phyloP scores from a whole-genome alignment of 2,329 filamentous ascomycete genomes.

The Graphilbum fragrans region DNA sequence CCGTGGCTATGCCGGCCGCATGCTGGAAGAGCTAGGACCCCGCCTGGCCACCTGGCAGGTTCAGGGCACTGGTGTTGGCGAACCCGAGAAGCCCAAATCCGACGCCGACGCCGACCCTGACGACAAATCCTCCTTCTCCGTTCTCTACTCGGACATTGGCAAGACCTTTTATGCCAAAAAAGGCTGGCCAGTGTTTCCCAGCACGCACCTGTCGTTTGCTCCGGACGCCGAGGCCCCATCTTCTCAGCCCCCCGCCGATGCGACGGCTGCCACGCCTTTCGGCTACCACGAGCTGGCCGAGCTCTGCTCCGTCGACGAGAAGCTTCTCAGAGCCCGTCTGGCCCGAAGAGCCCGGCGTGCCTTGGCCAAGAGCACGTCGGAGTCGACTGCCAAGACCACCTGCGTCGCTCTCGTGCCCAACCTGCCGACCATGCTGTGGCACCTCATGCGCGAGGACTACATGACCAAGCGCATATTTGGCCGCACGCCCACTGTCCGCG shows the following conservation, averaged over 20 bases:
- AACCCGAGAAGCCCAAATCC: conserved; percentile 13
- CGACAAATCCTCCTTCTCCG: conserved; percentile 45
- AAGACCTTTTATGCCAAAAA: conserved; percentile 66
- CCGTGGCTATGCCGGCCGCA: conserved; percentile 63
- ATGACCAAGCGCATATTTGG: conserved; percentile 53
- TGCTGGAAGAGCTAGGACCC: conserved; percentile 54
- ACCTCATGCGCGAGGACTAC: conserved; percentile 71
- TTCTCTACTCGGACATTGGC: conserved; percentile 80
- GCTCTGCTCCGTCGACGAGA: conserved; percentile 53
- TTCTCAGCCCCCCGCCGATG: conserved; percentile 12
- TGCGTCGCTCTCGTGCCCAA: conserved; percentile 59
- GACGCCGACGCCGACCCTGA: conserved; percentile 16
- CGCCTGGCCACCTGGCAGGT: conserved; percentile 25
- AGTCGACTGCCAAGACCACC: conserved; percentile 23
- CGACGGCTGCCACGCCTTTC: conserved; percentile 28
- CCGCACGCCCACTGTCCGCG: conserved; percentile 47
- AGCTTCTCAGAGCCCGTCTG: conserved; percentile 44
- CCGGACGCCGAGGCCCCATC: conserved; percentile 14
- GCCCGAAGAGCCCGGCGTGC: conserved; percentile 11
- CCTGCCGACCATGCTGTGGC: conserved; percentile 58
- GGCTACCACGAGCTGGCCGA: conserved; percentile 46
- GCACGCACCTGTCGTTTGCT: conserved; percentile 56
- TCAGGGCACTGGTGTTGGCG: not conserved
- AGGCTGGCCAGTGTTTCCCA: conserved; percentile 67
- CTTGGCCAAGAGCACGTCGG: conserved; percentile 8